phyloP scores from a whole-genome alignment of 306 rosid species.

The Corylus heterophylla region DNA sequence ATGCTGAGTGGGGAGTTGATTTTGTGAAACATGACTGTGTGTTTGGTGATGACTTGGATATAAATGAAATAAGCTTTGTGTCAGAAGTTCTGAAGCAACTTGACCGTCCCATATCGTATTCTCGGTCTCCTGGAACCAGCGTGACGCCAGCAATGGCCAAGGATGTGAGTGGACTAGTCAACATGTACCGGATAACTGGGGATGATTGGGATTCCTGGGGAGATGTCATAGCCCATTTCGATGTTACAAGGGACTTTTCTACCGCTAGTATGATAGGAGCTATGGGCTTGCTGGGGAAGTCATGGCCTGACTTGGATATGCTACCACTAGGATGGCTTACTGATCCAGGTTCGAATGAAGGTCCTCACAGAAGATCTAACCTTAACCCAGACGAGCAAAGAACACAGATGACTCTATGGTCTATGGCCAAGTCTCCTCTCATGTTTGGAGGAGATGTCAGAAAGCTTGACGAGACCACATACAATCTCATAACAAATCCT shows the following conservation, averaged over 20 bases:
- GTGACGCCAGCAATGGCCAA: constrained; percentile 82
- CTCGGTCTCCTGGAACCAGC: constrained; percentile 85
- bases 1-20: constrained; percentile 95
- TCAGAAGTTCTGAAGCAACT: constrained; percentile 78
- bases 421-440: constrained; percentile 92
- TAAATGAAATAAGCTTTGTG: constrained; percentile 68
- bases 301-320: constrained; percentile 99
- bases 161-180: constrained; percentile 64
- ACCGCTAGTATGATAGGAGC: constrained; percentile 71
- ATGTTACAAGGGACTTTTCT: constrained; percentile 73
- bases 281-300: constrained; percentile 70
- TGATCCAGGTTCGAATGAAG: constrained; percentile 74
- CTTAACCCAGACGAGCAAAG: constrained; percentile 67
- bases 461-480: constrained; percentile 53
- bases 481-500: constrained; percentile 62
- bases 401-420: constrained; percentile 94
- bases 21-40: constrained; percentile 93
- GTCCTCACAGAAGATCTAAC: constrained; percentile 66
- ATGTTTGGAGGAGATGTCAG: constrained; percentile 97
- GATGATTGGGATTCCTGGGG: constrained; percentile 94
- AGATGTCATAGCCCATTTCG: constrained; percentile 71
- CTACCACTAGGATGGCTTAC: constrained; percentile 96
- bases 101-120: constrained; percentile 65
- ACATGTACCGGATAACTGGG: constrained; percentile 91
- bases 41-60: constrained; percentile 89